Percentiles rank a stretch among this genome's conserved stretches.
These are phyloP conservation scores for Saccharomycopsis schoenii DNA, from an alignment of 805 yeast genomes.

Conservation along the genomic window DNA sequence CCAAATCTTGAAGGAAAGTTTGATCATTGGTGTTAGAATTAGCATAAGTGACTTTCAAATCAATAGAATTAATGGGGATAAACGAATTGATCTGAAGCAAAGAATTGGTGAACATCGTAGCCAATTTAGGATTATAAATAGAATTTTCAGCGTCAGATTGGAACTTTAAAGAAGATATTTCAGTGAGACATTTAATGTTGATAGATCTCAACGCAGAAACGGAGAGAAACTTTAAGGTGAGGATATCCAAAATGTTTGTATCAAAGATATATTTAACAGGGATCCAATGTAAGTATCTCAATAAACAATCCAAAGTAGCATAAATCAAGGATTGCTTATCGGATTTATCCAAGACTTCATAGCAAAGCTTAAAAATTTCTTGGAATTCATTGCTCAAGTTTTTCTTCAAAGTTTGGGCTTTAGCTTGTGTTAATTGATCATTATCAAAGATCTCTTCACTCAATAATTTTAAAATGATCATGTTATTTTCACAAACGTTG, in stretches of 20 bases:
- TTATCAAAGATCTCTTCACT: conserved; percentile 96
- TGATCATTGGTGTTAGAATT: conserved; percentile 77
- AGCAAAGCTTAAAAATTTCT: conserved; percentile 87
- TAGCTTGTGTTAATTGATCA: conserved; percentile 94
- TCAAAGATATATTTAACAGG: conserved; percentile 86
- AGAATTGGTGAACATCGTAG: conserved; percentile 58
- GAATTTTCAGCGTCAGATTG: conserved; percentile 33
- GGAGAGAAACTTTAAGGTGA: conserved; percentile 66
- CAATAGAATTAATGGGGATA: conserved; percentile 56
- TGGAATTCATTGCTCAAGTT: conserved; percentile 87
- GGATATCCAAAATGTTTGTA: conserved; percentile 63
- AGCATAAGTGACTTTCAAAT: conserved; percentile 62
- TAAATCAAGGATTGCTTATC: conserved; percentile 72
- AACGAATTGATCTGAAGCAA: conserved; percentile 60
- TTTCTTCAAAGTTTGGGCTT: conserved; percentile 69
- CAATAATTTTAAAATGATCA: conserved; percentile 79
- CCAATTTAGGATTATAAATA: conserved; percentile 44
- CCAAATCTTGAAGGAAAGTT: conserved; percentile 89
- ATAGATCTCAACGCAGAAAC: conserved; percentile 75
- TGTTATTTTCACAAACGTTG: conserved; percentile 95
- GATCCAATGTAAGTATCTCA: conserved; percentile 89
- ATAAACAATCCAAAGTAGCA: conserved; percentile 74
- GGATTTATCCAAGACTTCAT: conserved; percentile 85
- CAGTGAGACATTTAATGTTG: conserved; percentile 87
- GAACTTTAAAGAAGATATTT: conserved; percentile 62